A percentile compares a stretch with the other conserved stretches of the same genome.
phyloP scores from a whole-genome alignment of 2,329 filamentous ascomycete genomes.

The Fusarium cicatricum region DNA sequence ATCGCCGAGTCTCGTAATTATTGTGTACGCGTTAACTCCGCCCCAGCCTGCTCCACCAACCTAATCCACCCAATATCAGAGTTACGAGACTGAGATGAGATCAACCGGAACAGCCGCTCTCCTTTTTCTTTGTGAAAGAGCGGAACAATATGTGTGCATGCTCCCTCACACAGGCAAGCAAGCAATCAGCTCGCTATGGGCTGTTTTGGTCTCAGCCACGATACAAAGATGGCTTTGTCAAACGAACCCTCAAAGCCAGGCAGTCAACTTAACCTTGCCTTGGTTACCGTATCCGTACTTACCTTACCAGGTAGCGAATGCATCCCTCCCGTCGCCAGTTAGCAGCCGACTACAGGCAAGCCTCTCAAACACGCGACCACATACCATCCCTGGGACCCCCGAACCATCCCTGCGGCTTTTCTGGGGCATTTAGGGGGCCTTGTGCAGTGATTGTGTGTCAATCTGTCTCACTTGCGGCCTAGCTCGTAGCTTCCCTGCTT shows the following conservation, averaged over 20 bases:
- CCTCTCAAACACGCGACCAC: conserved; percentile 31
- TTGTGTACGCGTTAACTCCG: neutral
- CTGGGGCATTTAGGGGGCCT: conserved; percentile 4
- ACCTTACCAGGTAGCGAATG: neutral
- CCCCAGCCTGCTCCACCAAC: neutral
- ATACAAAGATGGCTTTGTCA: conserved; percentile 11
- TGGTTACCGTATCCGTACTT: too few species aligned
- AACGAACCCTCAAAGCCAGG: neutral
- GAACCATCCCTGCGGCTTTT: conserved; percentile 3
- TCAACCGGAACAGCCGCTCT: too few species aligned
- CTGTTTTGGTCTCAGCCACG: conserved; percentile 23
- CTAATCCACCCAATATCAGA: conserved; percentile 5
- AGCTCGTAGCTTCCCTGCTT: conserved; percentile 23
- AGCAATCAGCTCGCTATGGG: conserved; percentile 14
- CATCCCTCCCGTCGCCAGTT: neutral
- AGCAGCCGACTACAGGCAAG: neutral
- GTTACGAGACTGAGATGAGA: neutral
- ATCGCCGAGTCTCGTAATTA: neutral
- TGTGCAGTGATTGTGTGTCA: conserved; percentile 29
- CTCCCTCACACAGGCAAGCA: conserved; percentile 7
- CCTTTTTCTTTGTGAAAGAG: neutral
- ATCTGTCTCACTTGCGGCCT: conserved; percentile 29
- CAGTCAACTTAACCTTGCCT: too few species aligned
- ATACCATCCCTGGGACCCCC: conserved; percentile 30
- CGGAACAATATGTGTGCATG: conserved; percentile 1